phyloP scores from a whole-genome alignment of 2,329 filamentous ascomycete genomes.

The Ilyonectria robusta region DNA sequence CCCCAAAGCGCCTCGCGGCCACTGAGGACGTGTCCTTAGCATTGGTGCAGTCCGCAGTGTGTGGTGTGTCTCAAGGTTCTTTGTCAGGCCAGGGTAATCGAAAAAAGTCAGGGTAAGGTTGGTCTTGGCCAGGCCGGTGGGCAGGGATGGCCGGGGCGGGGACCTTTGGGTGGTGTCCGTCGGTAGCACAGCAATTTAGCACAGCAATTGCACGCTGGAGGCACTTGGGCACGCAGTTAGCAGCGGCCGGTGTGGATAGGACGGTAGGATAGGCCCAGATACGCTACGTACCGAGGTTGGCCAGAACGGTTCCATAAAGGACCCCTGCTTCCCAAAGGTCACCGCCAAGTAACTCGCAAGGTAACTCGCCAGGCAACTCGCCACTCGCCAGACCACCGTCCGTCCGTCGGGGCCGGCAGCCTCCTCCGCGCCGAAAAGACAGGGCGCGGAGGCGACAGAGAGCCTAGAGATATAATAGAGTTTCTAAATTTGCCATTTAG shows the following conservation, averaged over 20 bases:
- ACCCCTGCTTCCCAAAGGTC: conserved; percentile 12
- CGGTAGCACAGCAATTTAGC: too few relatives aligned
- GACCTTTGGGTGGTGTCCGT: background rate
- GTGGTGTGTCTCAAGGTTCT: background rate
- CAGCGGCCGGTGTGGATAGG: background rate
- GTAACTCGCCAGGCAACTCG: background rate
- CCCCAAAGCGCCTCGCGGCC: background rate
- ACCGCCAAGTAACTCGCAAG: conserved; percentile 18
- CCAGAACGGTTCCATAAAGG: background rate
- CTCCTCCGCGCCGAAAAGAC: conserved; percentile 31
- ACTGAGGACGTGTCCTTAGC: background rate
- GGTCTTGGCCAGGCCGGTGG: background rate
- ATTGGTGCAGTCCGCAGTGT: background rate
- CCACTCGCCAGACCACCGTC: background rate
- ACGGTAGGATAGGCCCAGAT: background rate
- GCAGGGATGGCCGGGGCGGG: conserved; percentile 2
- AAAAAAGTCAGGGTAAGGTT: conserved; percentile 9
- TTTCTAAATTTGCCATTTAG: conserved; percentile 13
- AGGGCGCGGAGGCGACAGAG: background rate
- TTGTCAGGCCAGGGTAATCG: conserved; percentile 4
- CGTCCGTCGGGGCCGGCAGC: conserved; percentile 33
- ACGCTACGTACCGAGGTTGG: background rate
- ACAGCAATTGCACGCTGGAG: too few relatives aligned
- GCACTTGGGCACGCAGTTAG: too few relatives aligned
- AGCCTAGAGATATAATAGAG: conserved; percentile 26